phyloP scores from a whole-genome alignment of 164 flowering plant species.

The Tinospora cordifolia region DNA sequence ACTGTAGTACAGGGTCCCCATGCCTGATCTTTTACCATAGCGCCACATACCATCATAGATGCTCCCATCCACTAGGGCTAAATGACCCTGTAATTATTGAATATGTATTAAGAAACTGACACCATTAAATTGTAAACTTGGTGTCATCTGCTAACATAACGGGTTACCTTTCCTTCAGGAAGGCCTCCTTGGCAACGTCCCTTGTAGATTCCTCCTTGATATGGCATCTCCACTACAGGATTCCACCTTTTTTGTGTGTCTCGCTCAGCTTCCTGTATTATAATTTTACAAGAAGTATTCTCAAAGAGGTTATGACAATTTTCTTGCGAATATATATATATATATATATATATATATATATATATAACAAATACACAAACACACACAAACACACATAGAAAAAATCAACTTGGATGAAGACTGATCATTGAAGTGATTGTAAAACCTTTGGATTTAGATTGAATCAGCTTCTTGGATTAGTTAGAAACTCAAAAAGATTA shows the following conservation, averaged over 20 bases:
- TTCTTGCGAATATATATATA: too few relatives aligned
- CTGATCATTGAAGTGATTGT: background rate
- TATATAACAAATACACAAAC: too few relatives aligned
- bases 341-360: too few relatives aligned
- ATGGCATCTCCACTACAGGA: constrained; percentile 67
- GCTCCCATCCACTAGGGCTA: constrained; percentile 63
- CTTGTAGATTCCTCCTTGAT: constrained; percentile 66
- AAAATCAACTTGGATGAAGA: too few relatives aligned
- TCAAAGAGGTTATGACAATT: background rate
- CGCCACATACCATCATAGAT: constrained; percentile 93
- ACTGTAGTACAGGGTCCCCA: constrained; percentile 67
- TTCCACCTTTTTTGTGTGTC: constrained; percentile 71
- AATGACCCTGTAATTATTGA: constrained; percentile 52
- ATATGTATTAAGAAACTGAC: constrained; percentile 1
- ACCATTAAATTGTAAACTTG: background rate
- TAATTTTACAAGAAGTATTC: background rate
- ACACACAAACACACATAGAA: too few relatives aligned
- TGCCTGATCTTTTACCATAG: constrained; percentile 77
- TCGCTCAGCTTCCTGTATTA: constrained; percentile 74
- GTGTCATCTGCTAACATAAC: background rate
- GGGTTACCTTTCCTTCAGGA: constrained; percentile 90
- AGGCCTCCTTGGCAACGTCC: constrained; percentile 94
- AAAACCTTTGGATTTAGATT: background rate
- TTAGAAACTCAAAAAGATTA: background rate
- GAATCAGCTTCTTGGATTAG: background rate